These are phyloP conservation scores for Macaranga tanarius DNA, from an alignment of 441 rosid species.

Conservation along the genomic window DNA sequence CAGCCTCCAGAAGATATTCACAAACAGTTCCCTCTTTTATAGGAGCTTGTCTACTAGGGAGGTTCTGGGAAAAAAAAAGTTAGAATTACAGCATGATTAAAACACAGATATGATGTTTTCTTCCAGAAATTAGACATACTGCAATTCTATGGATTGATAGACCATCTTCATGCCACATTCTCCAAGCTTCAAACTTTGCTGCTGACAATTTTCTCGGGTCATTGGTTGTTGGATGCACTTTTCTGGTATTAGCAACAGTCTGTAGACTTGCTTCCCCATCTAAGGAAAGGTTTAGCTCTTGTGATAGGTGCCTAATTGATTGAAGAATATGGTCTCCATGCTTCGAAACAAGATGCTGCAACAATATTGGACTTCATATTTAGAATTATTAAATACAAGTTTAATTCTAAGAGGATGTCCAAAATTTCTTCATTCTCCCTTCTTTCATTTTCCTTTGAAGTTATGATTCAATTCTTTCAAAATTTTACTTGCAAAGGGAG, in stretches of 20 bases:
- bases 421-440: background rate
- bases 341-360: slow-evolving; percentile 44
- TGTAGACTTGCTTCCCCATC: slow-evolving; percentile 35
- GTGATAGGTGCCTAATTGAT: slow-evolving; percentile 32
- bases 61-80: slow-evolving; percentile 28
- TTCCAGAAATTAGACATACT: slow-evolving; percentile 30
- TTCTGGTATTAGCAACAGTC: slow-evolving; percentile 13
- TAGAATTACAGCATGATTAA: slow-evolving; percentile 3
- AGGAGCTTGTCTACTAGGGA: slow-evolving; percentile 46
- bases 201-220: slow-evolving; percentile 29
- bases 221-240: slow-evolving; percentile 20
- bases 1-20: slow-evolving; percentile 47
- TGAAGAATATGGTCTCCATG: slow-evolving; percentile 48
- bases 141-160: slow-evolving; percentile 40
- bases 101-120: background rate
- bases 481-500: background rate
- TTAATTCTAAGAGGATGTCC: background rate
- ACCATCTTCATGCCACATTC: slow-evolving; percentile 48
- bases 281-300: slow-evolving; percentile 42
- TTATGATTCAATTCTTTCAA: background rate
- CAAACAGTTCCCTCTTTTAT: slow-evolving; percentile 48
- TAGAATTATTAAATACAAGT: background rate
- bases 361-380: slow-evolving; percentile 19
- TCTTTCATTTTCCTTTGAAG: background rate
- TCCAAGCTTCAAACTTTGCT: slow-evolving; percentile 53